A percentile compares a stretch with the other conserved stretches of the same genome.
Evolutionary conservation across 192 early-diverging fungal genomes (phyloP).

Genomic region (Linnemannia schmuckeri): DNA sequence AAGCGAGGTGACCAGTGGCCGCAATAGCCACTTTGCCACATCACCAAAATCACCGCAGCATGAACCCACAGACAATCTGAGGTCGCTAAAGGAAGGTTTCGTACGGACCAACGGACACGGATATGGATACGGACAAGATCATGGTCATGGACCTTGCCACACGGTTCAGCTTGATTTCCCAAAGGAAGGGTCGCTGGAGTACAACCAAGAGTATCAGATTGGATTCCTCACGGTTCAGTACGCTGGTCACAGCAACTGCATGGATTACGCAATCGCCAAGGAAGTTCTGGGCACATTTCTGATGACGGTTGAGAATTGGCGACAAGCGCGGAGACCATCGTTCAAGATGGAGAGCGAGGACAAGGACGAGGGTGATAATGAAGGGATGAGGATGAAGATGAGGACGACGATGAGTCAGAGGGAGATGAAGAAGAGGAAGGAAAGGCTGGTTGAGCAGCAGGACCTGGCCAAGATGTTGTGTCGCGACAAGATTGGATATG

Average conservation of each 20-base stretch:
- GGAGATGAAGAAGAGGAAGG: neutral
- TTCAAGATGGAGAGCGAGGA: neutral
- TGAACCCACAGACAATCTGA: neutral
- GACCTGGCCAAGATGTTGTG: slow-evolving; percentile 37
- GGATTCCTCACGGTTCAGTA: slow-evolving; percentile 53
- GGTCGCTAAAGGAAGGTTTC: neutral
- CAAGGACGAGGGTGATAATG: neutral
- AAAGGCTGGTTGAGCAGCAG: neutral
- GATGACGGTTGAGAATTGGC: slow-evolving; percentile 20
- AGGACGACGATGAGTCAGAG: neutral
- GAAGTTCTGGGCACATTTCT: slow-evolving; percentile 39
- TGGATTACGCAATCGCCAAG: slow-evolving; percentile 40
- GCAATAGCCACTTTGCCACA: slow-evolving; percentile 14
- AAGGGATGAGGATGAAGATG: neutral
- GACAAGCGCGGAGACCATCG: neutral
- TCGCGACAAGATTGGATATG: slow-evolving; percentile 35
- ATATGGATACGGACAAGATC: neutral
- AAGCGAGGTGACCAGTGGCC: slow-evolving; percentile 19
- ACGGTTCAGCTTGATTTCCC: slow-evolving; percentile 50
- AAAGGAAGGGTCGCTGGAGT: slow-evolving; percentile 43
- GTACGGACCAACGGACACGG: neutral
- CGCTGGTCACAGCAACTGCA: slow-evolving; percentile 45
- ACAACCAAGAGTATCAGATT: slow-evolving; percentile 51
- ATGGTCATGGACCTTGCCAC: slow-evolving; percentile 30
- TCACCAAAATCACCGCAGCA: slow-evolving; percentile 19